Evolutionary conservation across 768 basidiomycete species (phyloP).

Genomic region (Pleurotus citrinopileatus): DNA sequence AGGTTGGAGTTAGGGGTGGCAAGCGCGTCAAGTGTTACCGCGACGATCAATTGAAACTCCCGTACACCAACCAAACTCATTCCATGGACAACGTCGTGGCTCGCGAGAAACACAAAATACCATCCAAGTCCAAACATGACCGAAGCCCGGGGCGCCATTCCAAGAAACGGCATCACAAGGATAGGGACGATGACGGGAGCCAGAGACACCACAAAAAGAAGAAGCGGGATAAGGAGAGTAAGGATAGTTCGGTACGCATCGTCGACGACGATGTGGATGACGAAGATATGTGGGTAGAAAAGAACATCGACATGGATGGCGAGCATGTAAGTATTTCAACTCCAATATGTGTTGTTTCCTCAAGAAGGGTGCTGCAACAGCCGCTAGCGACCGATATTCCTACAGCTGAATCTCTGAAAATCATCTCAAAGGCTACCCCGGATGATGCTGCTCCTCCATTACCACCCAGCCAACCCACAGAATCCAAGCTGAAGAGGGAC

Average conservation of each 20-base stretch:
- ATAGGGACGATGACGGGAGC: background rate
- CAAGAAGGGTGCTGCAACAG: constrained; percentile 30
- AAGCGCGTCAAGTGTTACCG: too few species aligned
- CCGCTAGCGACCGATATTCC: constrained; percentile 73
- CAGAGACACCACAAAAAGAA: constrained; percentile 1
- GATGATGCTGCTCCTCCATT: constrained; percentile 41
- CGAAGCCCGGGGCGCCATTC: background rate
- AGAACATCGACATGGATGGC: constrained; percentile 77
- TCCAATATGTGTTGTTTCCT: background rate
- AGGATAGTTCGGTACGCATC: constrained; percentile 19
- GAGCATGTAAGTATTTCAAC: constrained; percentile 53
- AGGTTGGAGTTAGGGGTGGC: too few species aligned
- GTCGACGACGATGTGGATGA: constrained; percentile 75
- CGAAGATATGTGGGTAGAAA: constrained; percentile 85
- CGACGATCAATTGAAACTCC: too few species aligned
- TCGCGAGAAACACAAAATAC: background rate
- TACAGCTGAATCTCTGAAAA: constrained; percentile 57
- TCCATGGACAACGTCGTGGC: background rate
- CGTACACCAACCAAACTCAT: too few species aligned
- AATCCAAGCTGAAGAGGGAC: constrained; percentile 61
- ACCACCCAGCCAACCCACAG: constrained; percentile 45
- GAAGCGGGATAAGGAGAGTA: constrained; percentile 2
- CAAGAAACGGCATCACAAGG: constrained; percentile 4
- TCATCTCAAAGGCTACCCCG: constrained; percentile 58
- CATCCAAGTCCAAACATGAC: background rate